Base-by-base conservation (phyloP, 768 basidiomycete genomes). In the Podaxis sp. region DNA sequence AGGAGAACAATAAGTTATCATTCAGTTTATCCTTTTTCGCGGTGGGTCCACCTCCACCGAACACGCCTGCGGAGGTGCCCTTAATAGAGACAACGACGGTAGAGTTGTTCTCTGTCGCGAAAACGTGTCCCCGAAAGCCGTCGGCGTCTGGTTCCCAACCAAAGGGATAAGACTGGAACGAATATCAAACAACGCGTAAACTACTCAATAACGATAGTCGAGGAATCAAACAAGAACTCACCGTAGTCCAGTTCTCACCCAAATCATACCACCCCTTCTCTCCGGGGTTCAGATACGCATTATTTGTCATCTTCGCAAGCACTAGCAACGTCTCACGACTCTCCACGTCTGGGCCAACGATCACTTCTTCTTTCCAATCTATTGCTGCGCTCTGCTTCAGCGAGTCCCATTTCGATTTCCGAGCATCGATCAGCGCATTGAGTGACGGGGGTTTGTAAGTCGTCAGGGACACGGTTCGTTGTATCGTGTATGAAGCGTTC, bases 271-370 rank as follows among this genome's bases (percentile, higher is more conserved):
- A 98, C 1, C 72, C 82, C 5, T 74, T 63, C 59, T 89, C 85
- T 7, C 80, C 79, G 0, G 85, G 85, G 11, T 78, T 70, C 15
- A 89, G 75, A 77, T 98, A 98, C 53, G 96, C 94, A 70, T 98
- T 94, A 69, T 89, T 92, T 43, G 93, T 85, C 93, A 99, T 98
- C 84, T 94, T 97, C 9, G 95, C 96, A 52, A 99, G 82, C 63
- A 85, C 78, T 37, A 91, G 79, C 33, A 98, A 76, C 2, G 92
- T 90, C 64, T 88, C 85, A 47, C 93, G 80, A 55, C 83, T 85
- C 68, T 87, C 85, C 22, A 92, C 82, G 73, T 98, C 87, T 2
- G 96, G 96, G 0, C 79, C 90, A 2, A 77, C 58, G 0, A 93
- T 77, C 63, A 91, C 88, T 5, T 87, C 84, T 69, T 90, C 89